Base-by-base conservation (phyloP, 129 eudicot genomes). In the Apium graveolens region DNA sequence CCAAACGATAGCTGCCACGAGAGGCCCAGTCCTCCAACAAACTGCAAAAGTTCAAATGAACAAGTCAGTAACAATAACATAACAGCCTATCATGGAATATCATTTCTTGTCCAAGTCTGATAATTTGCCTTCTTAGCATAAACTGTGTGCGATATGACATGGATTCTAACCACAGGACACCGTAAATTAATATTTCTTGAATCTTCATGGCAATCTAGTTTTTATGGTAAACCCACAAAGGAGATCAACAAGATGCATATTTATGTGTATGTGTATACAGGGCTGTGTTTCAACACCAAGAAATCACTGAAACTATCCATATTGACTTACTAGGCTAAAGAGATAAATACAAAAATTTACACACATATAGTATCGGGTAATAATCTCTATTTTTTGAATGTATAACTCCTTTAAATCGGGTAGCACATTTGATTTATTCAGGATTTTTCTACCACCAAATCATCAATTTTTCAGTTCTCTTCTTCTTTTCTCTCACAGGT, bases 11-110 rank as follows among this genome's bases (percentile, higher is more conserved):
- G 87, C 72, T 94, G 98, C 98, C 98, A 94, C 53, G 93, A 89
- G 29, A 94, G 97, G 70, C 98, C 98, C 73, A 94, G 81, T 68
- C 98, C 98, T 41, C 98, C 98, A 80, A 94, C 98, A 84, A 94
- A 87, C 98, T 94, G 97, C 88, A 83, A 39, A 7, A 77, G 37
- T 72, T 41, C n/a, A 62, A 48, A 73, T 48, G 27, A 81, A 37
- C 2, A 31, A 18, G 74, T 37, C 39, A 48, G 37, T 45, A 20
- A 74, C 32, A 74, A 41, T 44, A 44, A 6, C 77, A 41, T 44
- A 74, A 6, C 77, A 74, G 60, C 77, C 48, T 44, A 43, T 29
- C 10, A 43, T 20, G 11, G 44, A 32, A 46, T 21, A 78, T 29
- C 45, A 16, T 14, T 78, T 42, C 31, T 27, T 14, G 29, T 26